Base-by-base conservation (phyloP, 495 filamentous ascomycete genomes). In the Clohesyomyces aquaticus region DNA sequence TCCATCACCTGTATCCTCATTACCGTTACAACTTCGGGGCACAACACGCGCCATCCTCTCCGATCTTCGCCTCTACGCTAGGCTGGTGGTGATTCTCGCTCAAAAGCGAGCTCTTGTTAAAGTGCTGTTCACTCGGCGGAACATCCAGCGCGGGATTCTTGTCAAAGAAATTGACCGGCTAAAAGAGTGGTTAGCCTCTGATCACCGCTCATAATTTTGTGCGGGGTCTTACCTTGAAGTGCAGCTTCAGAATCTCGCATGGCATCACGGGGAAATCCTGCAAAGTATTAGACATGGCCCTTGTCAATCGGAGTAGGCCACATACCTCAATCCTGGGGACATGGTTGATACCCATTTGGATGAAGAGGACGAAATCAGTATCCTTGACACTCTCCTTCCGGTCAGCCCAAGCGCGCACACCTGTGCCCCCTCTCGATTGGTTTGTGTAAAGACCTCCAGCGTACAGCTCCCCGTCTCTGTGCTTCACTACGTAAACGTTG, bases 401-500 rank as follows among this genome's bases (percentile, higher is more conserved):
- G 25, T 73, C 66, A 14, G 75, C 76, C 77, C 77, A 79, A 3
- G 66, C 25, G 6, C 77, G 67, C 26, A 79, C 75, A 6, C 77
- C 81, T 9, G 75, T 78, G 16, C 88, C 89, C 16, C 83, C 84
- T 27, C 82, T 78, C 25, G 86, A 89, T 77, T 96, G 93, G 65
- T 96, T 90, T 2, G 92, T 96, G 73, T 93, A 96, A 71, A 87
- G 83, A 6, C 92, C 92, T 8, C 87, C 91, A 0, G 92, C 85
- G 71, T 85, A 96, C 3, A 95, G 75, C 73, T 96, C 92, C 6
- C 80, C 85, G 57, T 95, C 91, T 42, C 77, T 79, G 73, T 95
- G 89, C 21, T 82, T 83, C 0, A 90, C 92, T 3, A 93, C 85
- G 78, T 92, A 96, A 50, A 96, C 80, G 54, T 88, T 87, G 63